A percentile compares a stretch with the other conserved stretches of the same genome.
Evolutionary conservation across 2,329 filamentous ascomycete species (phyloP).

Genomic region (Ceratocystiopsis brevicomis): DNA sequence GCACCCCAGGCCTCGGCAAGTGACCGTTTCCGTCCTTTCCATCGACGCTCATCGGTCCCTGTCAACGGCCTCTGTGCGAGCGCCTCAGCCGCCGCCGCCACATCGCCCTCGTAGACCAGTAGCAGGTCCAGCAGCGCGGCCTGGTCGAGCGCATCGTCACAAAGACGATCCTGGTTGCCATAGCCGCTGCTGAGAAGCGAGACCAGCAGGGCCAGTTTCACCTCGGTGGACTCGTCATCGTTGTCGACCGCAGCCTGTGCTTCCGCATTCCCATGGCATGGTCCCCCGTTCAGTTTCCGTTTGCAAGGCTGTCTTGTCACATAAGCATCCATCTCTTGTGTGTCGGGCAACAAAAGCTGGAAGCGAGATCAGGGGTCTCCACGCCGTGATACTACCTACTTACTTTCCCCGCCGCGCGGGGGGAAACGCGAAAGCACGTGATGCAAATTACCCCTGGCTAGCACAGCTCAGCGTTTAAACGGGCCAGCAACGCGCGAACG

Average conservation of each 20-base stretch:
- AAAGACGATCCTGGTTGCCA: too few species aligned
- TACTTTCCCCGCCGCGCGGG: too few species aligned
- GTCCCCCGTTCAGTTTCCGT: slow-evolving; percentile 21
- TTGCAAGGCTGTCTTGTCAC: slow-evolving; percentile 27
- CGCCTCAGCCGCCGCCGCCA: slow-evolving; percentile 41
- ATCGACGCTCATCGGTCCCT: slow-evolving; percentile 1
- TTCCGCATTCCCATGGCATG: background rate
- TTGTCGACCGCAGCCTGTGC: background rate
- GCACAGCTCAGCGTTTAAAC: too few species aligned
- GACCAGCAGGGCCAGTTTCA: slow-evolving; percentile 68
- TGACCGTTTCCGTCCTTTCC: background rate
- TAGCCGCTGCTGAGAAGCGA: slow-evolving; percentile 44
- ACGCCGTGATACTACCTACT: too few species aligned
- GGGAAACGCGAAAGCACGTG: too few species aligned
- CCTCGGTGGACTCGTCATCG: slow-evolving; percentile 60
- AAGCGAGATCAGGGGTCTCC: too few species aligned
- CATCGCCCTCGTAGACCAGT: slow-evolving; percentile 57
- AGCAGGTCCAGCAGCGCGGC: slow-evolving; percentile 60
- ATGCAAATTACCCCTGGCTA: too few species aligned
- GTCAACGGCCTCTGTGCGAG: slow-evolving; percentile 19
- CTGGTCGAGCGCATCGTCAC: slow-evolving; percentile 23
- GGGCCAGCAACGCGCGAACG: background rate
- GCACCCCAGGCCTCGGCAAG: too few species aligned
- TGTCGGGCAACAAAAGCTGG: too few species aligned
- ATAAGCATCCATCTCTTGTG: slow-evolving; percentile 34